phyloP scores from a whole-genome alignment of 352 stramenopile species.

The Globisporangium camurandrum region DNA sequence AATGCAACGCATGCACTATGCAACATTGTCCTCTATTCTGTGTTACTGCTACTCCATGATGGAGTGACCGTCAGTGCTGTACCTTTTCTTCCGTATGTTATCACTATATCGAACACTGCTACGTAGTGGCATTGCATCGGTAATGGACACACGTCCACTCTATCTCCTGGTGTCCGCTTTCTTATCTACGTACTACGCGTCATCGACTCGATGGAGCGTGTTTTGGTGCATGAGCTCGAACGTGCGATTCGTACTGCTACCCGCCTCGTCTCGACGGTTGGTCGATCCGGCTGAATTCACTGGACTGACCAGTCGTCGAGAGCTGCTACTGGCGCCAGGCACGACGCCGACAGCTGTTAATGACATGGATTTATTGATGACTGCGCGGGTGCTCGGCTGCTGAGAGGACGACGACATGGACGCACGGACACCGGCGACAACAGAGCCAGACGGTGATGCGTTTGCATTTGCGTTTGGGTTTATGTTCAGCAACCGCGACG shows the following conservation, averaged over 20 bases:
- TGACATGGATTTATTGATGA: background rate
- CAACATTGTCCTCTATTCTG: too few species aligned
- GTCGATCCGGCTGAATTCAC: background rate
- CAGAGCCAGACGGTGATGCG: background rate
- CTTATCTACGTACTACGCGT: constrained; percentile 7
- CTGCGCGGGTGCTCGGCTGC: constrained; percentile 5
- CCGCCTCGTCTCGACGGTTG: constrained; percentile 1
- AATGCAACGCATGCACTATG: too few species aligned
- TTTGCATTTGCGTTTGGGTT: too few species aligned
- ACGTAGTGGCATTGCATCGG: background rate
- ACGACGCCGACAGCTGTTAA: background rate
- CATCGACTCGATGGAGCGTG: constrained; percentile 8
- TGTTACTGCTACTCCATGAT: too few species aligned
- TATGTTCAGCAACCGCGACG: background rate
- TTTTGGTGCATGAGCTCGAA: constrained; percentile 4
- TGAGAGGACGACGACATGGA: constrained; percentile 11
- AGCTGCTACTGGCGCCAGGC: background rate
- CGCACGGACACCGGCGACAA: constrained; percentile 1
- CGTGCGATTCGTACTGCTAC: background rate
- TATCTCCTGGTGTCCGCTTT: background rate
- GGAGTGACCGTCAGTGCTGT: too few species aligned
- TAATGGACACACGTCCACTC: background rate
- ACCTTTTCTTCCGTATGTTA: background rate
- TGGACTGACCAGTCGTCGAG: background rate
- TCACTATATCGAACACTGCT: too few species aligned